These are phyloP conservation scores for Fusarium napiforme DNA, from an alignment of 2,329 filamentous ascomycete species.

Conservation along the genomic window DNA sequence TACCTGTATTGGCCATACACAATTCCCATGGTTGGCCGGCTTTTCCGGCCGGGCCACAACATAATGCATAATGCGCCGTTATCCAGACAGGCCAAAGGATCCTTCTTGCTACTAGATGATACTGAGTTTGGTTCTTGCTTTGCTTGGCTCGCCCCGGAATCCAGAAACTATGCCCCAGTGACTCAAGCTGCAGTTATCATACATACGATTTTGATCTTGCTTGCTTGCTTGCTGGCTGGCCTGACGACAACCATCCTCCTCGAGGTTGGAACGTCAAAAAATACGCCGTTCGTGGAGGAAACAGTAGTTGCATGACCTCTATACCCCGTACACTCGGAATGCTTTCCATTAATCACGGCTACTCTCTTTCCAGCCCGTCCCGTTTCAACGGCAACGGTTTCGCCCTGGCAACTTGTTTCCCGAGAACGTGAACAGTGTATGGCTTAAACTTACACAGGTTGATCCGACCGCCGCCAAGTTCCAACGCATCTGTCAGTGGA, in stretches of 20 bases:
- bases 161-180: background rate
- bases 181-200: background rate
- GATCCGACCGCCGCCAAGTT: background rate
- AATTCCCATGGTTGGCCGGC: slow-evolving; percentile 10
- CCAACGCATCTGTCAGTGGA: background rate
- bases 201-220: background rate
- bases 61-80: slow-evolving; percentile 3
- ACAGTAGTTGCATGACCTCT: background rate
- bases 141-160: background rate
- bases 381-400: background rate
- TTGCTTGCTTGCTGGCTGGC: background rate
- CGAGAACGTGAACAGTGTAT: background rate
- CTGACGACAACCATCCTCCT: background rate
- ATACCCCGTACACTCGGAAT: background rate
- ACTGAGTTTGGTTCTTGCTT: background rate
- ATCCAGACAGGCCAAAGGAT: slow-evolving; percentile 7
- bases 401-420: background rate
- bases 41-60: slow-evolving; percentile 21
- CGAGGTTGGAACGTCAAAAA: background rate
- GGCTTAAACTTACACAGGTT: background rate
- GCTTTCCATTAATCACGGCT: background rate
- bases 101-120: slow-evolving; percentile 2
- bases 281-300: background rate
- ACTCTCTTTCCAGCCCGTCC: background rate
- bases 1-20: slow-evolving; percentile 3